Base-by-base conservation (phyloP, 2,329 filamentous ascomycete genomes). In the Penicillium sp. region DNA sequence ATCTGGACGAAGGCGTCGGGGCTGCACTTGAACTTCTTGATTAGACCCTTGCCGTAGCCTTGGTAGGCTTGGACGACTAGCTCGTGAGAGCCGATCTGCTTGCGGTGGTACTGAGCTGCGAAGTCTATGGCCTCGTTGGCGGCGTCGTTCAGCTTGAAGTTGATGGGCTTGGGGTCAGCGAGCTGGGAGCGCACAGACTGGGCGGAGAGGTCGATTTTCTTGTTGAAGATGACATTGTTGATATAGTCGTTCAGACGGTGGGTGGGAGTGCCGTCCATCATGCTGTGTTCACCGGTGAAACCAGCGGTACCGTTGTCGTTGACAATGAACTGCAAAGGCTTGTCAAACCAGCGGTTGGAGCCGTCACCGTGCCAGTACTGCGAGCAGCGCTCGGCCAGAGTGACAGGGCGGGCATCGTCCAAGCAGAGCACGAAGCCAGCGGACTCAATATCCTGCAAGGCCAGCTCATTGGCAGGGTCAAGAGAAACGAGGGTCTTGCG, bases 191-290 rank as follows among this genome's bases (percentile, higher is more conserved):
- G 91, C 58, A 96, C 77, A 6, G 80, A 78, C 8, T 90, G 83
- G 72, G 91, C 84, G 57, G 88, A 88, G 71, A 97, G 90, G 75
- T 97, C 91, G 56, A 99, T 86, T 74, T 94, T 95, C 79, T 96
- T 93, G 78, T 88, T 88, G 78, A 96, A 92, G 74, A 97, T 97
- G 69, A 90, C 84, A 72, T 89, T 86, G 79, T 93, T 95, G 71
- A 95, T 84, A 70, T 91, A 94, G 82, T 99, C 94, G 75, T 97
- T 99, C 16, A 99, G 62, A 38, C 95, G 88, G 77, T 97, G 94
- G 2, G 95, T 99, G 1, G 95, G 92, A 7, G 94, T 99, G 62
- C 95, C 94, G 73, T 99, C 94, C 95, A 99, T 99, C 94, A 99
- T 97, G 68, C 90, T 95, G 82, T 99, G 94, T 78, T 99, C 94